phyloP scores from a whole-genome alignment of 805 yeast species.

The Candida sakaeoensis region DNA sequence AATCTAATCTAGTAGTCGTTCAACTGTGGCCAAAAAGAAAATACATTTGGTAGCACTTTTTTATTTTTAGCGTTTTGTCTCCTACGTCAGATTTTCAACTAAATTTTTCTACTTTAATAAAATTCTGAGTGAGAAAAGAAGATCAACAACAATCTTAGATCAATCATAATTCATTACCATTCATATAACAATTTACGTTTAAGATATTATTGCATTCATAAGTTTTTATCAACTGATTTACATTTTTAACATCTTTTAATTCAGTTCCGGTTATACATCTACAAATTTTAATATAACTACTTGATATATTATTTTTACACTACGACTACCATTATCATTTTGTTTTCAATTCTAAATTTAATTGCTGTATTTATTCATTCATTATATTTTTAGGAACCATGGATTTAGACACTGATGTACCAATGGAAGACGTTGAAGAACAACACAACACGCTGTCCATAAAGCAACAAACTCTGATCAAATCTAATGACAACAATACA shows the following conservation, averaged over 20 bases:
- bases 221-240: no score
- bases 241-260: no score
- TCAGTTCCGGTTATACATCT: no score
- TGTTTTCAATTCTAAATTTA: neutral
- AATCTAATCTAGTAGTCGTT: no score
- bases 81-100: neutral
- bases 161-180: neutral
- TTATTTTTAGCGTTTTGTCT: neutral
- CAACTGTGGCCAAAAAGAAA: neutral
- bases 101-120: neutral
- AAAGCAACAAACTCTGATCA: slow-evolving; percentile 3
- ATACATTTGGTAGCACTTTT: neutral
- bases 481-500: slow-evolving; percentile 7
- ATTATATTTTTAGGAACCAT: slow-evolving; percentile 30
- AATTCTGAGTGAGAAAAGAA: neutral
- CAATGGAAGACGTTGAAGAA: slow-evolving; percentile 75
- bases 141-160: neutral
- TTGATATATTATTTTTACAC: no score
- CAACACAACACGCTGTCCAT: slow-evolving; percentile 24
- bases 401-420: slow-evolving; percentile 79
- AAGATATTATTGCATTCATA: neutral
- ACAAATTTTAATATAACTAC: no score
- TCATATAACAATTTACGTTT: neutral
- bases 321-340: no score
- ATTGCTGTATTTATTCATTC: neutral